phyloP scores from a whole-genome alignment of 2,329 filamentous ascomycete species.

The Atkinsonella hypoxylon region DNA sequence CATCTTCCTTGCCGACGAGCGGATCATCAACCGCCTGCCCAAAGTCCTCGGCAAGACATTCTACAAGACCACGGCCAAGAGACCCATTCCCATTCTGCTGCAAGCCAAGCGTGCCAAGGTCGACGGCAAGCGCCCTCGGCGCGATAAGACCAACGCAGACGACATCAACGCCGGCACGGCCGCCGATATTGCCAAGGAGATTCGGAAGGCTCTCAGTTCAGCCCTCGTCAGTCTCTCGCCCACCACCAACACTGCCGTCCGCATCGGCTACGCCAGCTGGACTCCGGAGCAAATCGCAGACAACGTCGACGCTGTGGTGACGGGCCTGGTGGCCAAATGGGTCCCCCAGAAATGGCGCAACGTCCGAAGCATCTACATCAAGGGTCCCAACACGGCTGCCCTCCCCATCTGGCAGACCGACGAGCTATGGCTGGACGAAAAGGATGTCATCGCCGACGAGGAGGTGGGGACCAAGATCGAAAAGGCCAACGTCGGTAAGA shows the following conservation, averaged over 20 bases:
- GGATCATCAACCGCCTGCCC: slow-evolving; percentile 65
- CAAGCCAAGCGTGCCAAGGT: slow-evolving; percentile 48
- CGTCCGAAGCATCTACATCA: slow-evolving; percentile 75
- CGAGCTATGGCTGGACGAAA: slow-evolving; percentile 77
- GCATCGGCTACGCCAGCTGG: slow-evolving; percentile 66
- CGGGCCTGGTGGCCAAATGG: slow-evolving; percentile 62
- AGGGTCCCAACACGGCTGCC: slow-evolving; percentile 76
- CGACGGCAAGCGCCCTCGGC: slow-evolving; percentile 45
- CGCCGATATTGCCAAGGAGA: slow-evolving; percentile 62
- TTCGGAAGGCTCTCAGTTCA: slow-evolving; percentile 63
- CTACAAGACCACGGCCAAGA: slow-evolving; percentile 71
- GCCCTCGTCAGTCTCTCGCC: slow-evolving; percentile 72
- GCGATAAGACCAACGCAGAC: slow-evolving; percentile 33
- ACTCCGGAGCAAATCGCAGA: slow-evolving; percentile 62
- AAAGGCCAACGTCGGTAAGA: slow-evolving; percentile 53
- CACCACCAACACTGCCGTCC: slow-evolving; percentile 67
- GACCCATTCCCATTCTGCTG: slow-evolving; percentile 73
- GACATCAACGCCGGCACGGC: slow-evolving; percentile 39
- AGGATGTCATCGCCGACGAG: slow-evolving; percentile 56
- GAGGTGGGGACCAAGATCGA: slow-evolving; percentile 36
- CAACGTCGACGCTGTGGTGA: slow-evolving; percentile 65
- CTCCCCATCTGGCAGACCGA: slow-evolving; percentile 91
- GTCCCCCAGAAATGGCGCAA: slow-evolving; percentile 82
- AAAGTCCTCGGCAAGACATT: slow-evolving; percentile 81
- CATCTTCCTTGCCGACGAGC: slow-evolving; percentile 84